Conservation (phyloP, 192 early-diverging fungal species). For the Entomortierella parvispora region DNA sequence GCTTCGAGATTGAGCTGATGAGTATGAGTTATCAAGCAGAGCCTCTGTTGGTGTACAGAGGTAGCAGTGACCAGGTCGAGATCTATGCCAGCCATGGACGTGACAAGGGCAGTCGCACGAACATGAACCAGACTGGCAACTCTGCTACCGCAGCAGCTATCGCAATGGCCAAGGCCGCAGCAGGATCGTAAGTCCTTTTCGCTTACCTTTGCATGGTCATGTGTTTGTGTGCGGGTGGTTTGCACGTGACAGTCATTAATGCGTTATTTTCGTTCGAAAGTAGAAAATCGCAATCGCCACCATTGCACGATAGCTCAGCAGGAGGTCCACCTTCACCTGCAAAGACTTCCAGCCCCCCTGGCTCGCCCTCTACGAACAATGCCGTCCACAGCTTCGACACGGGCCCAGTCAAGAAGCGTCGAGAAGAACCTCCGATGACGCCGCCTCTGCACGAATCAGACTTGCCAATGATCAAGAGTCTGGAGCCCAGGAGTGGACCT, state of each 20-base stretch:
- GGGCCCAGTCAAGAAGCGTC: slow-evolving; percentile 36
- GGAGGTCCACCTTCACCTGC: slow-evolving; percentile 47
- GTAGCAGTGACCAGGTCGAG: slow-evolving; percentile 46
- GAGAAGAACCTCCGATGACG: slow-evolving; percentile 42
- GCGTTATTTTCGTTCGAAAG: not conserved
- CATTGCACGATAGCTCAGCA: slow-evolving; percentile 13
- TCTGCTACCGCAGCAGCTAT: no score
- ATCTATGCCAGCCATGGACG: slow-evolving; percentile 53
- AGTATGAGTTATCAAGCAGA: slow-evolving; percentile 37
- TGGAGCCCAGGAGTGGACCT: slow-evolving; percentile 43
- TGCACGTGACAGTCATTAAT: not conserved
- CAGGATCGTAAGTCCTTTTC: slow-evolving; percentile 19
- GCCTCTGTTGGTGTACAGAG: slow-evolving; percentile 31
- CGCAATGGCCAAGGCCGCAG: no score
- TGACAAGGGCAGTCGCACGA: slow-evolving; percentile 37
- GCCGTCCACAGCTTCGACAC: slow-evolving; percentile 17
- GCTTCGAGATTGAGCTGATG: slow-evolving; percentile 35
- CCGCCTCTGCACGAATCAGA: slow-evolving; percentile 41
- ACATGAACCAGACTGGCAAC: slow-evolving; percentile 17
- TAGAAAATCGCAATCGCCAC: slow-evolving; percentile 42
- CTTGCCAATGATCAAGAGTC: slow-evolving; percentile 43
- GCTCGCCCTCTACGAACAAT: slow-evolving; percentile 27
- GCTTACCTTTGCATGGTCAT: not conserved
- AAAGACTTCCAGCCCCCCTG: slow-evolving; percentile 51
- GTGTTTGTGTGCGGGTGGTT: not conserved